Evolutionary conservation across 2,329 filamentous ascomycete species (phyloP), one percentile per base, ranked within the genome.

Genomic region (Huntiella omanensis): DNA sequence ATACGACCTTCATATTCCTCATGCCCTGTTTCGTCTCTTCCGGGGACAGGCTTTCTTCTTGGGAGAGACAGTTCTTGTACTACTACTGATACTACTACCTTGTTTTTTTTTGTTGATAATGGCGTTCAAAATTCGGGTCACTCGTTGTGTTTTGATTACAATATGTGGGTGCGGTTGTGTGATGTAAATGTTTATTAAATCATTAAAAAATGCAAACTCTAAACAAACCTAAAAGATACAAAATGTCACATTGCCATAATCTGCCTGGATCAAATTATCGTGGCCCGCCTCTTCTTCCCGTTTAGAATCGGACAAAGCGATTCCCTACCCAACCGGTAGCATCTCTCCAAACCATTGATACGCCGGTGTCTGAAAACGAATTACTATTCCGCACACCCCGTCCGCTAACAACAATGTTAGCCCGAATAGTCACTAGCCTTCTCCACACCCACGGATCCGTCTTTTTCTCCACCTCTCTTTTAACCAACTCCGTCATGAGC

Each of bases 261-360:
- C 22, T 28, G 22, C 8, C 22, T 28, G 22, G 22, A 28, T 28
- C 22, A 28, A 28, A 28, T 28, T 10, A 10, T 28, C 6, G 6
- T 28, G 22, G 8, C 22, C 3, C 22, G 6, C 8, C 6, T 28
- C 22, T 3, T 1, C 22, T 28, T 28, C 22, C 8, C 8, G 6
- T 28, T 28, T 10, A 28, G 15, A 49, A 49, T 17, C 28, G 34
- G 8, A 41, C 12, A 6, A 49, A n/a, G 6, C 46, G 40, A 3
- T 28, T 22, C 4, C 42, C 41, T 11, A 43, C 17, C 32, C 42
- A 22, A 5, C 33, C 22, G 13, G 34, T 12, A 10, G 5, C 32
- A 32, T 45, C 47, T 32, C 45, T 43, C 47, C 47, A 49, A 15
- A 43, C 19, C 16, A 49, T 12, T 13, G 45, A 15, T 4, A 49